Conservation (phyloP, 805 yeast genomes). For the Candida quercuum region DNA sequence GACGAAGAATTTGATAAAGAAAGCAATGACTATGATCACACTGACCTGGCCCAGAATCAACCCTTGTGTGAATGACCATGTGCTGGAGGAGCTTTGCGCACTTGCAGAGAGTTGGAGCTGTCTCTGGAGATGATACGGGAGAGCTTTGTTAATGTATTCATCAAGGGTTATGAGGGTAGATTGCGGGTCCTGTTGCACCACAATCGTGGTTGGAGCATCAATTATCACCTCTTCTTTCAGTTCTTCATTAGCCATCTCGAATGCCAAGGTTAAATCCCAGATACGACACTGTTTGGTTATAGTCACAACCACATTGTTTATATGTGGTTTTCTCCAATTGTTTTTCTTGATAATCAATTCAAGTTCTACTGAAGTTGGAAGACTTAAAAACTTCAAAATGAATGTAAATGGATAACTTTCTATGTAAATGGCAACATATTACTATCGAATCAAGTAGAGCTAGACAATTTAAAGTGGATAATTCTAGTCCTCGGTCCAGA, state of each 20-base stretch:
- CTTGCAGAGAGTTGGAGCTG: slow-evolving; percentile 23
- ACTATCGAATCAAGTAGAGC: no score
- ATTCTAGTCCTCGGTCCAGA: no score
- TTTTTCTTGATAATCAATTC: no score
- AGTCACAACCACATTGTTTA: no score
- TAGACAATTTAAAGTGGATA: no score
- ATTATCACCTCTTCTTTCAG: neutral
- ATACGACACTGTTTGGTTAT: no score
- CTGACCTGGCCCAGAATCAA: slow-evolving; percentile 68
- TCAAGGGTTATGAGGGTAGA: slow-evolving; percentile 29
- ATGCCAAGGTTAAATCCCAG: neutral
- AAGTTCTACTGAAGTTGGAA: no score
- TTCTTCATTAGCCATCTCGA: neutral
- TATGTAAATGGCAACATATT: no score
- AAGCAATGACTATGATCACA: slow-evolving; percentile 54
- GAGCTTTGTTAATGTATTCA: slow-evolving; percentile 30
- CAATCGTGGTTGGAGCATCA: slow-evolving; percentile 18
- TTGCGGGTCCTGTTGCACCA: slow-evolving; percentile 18
- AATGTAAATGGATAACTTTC: no score
- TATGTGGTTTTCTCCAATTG: no score
- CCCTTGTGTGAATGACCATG: slow-evolving; percentile 77
- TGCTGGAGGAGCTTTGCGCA: slow-evolving; percentile 10
- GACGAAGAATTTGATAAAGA: slow-evolving; percentile 70
- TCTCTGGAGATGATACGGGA: slow-evolving; percentile 31
- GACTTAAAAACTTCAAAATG: no score